Evolutionary conservation across 768 basidiomycete genomes (phyloP), one percentile per base, ranked within the genome.

Genomic region (Boletus tomentosulus): DNA sequence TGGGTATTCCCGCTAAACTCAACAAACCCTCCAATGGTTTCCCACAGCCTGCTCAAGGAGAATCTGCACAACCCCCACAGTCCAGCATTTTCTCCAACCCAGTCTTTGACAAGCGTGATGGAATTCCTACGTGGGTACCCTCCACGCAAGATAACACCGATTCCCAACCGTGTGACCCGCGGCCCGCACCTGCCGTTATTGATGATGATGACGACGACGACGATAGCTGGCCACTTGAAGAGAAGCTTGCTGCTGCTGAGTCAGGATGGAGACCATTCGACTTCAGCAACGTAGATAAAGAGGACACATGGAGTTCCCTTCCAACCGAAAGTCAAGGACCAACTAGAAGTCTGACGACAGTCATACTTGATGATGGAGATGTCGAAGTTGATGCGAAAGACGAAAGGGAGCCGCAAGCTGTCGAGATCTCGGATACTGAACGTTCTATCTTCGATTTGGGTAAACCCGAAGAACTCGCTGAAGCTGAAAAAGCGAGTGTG

Each of bases 191-290:
- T n/a, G 46, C 24, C 8, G 43, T 27, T 30, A 33, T 41, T 9
- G 66, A 67, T 13, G 82, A 84, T 44, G 84, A 85, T 50, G 62
- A 65, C 48, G 78, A 85, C 51, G 62, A 65, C 48, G 78, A 78
- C 10, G 87, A 89, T 61, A 89, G 87, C 63, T 90, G 87, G 87
- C 85, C 84, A 10, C 70, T 87, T 27, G 82, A 86, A 38, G 86
- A 86, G 58, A 85, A 83, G 58, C 68, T 86, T 51, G 72, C 78
- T 1, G 73, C 74, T 37, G 76, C 74, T 10, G 74, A 79, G 34
- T 78, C 70, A 51, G 72, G 77, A 55, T 89, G 88, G 88, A 80
- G 79, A 15, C 74, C 78, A 44, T 84, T 84, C 58, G 79, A 78
- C 28, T 70, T 73, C 47, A 76, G 69, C 51, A 66, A 68, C 24